Evolutionary conservation across 768 basidiomycete genomes (phyloP), one percentile per base, ranked within the genome.

Genomic region (Trametes punicea): DNA sequence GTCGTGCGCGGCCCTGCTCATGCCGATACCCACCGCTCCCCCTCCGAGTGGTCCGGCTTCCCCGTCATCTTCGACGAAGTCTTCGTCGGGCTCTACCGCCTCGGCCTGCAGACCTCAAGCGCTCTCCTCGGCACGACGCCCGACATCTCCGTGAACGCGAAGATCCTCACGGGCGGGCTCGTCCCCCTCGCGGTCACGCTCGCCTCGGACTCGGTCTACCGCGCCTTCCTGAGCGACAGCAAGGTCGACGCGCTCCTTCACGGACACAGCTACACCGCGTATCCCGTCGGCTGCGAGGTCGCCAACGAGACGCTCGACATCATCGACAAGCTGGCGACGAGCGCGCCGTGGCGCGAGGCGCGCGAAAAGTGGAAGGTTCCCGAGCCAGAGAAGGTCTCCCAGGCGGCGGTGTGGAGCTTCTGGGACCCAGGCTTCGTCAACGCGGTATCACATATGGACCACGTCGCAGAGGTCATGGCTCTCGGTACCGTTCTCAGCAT

Each of bases 41-140:
- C 63, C 10, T 59, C 68, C 1, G 63, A 70, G 4, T 88, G 85
- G 84, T 75, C 74, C 4, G 88, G 89, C 3, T 75, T 98, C 13
- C 93, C 96, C 0, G 87, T 98, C 61, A 84, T 98, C 55, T 98
- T 90, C 65, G 96, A 98, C 69, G 96, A 98, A 70, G 96, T 98
- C 9, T 98, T 98, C 67, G 83, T 88, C 21, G 96, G 96, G 0
- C 76, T 98, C n/a, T 83, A 93, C 65, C 89, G 96, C 30, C 77
- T 96, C 42, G 93, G 93, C 1, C 72, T 88, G 64, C 73, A 82
- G 55, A 86, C 86, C 45, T 74, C 81, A 0, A 77, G 74, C 0
- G 77, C 86, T 2, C 66, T 94, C 21, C 79, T 98, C 1, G 86
- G 88, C 4, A 79, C 80, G 20, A 63, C 76, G 26, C 96, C 96